Percentiles rank a stretch among this genome's conserved stretches.
Conservation (phyloP, 768 basidiomycete genomes). For the Boletus sp. region DNA sequence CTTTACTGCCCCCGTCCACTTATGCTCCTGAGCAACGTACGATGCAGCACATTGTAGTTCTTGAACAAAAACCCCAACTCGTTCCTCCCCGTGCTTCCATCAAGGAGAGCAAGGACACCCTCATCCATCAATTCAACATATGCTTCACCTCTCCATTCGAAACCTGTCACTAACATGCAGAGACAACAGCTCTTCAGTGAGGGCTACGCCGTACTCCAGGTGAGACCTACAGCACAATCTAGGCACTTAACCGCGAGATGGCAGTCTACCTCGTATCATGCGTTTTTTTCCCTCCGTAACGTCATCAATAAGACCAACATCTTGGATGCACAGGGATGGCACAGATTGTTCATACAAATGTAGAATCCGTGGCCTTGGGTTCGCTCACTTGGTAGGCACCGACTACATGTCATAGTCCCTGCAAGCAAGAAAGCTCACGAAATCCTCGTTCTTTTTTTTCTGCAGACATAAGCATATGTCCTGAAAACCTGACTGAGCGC, state of each 20-base stretch:
- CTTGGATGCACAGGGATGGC: constrained; percentile 61
- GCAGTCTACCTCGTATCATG: too few species aligned
- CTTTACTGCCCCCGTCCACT: background rate
- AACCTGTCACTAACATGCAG: background rate
- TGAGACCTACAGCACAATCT: too few species aligned
- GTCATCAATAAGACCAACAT: background rate
- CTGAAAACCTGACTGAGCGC: constrained; percentile 10
- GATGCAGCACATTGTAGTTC: constrained; percentile 49
- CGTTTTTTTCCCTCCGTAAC: constrained; percentile 37
- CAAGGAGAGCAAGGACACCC: constrained; percentile 98
- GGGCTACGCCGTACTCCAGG: constrained; percentile 45
- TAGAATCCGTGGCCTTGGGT: constrained; percentile 95
- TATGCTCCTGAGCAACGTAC: background rate
- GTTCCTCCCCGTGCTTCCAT: constrained; percentile 94
- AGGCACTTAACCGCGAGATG: too few species aligned
- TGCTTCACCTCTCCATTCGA: background rate
- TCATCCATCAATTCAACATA: constrained; percentile 99
- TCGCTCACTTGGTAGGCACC: constrained; percentile 91
- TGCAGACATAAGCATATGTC: constrained; percentile 35
- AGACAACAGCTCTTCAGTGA: constrained; percentile 80
- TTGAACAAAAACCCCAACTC: constrained; percentile 95
- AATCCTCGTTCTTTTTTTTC: constrained; percentile 10
- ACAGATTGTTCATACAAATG: constrained; percentile 95
- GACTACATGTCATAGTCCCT: constrained; percentile 88
- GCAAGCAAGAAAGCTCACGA: background rate